A percentile compares a stretch with the other conserved stretches of the same genome.
Conservation (phyloP, 768 basidiomycete genomes). For the Boletus eberwhitei region DNA sequence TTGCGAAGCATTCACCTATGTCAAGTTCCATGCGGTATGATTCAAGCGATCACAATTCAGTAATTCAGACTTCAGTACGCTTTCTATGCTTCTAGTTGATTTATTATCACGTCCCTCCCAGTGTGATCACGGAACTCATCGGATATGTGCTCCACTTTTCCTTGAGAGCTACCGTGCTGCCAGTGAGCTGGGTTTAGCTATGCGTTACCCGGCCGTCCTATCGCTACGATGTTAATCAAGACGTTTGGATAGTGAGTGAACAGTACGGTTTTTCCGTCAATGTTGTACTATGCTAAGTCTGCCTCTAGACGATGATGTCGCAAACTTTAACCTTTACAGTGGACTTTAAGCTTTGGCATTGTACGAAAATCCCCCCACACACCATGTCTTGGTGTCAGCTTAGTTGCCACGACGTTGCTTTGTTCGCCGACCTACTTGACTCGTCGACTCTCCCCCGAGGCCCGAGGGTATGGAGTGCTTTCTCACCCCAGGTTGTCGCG, state of each 20-base stretch:
- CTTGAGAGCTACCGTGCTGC: neutral
- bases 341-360: conserved; percentile 79
- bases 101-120: too few relatives aligned
- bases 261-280: neutral
- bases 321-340: conserved; percentile 62
- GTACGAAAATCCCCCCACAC: conserved; percentile 59
- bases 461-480: too few relatives aligned
- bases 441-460: too few relatives aligned
- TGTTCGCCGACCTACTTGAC: neutral
- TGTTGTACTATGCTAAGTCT: neutral
- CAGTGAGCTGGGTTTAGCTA: conserved; percentile 40
- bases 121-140: too few relatives aligned
- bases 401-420: neutral
- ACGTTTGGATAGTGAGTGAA: conserved; percentile 65
- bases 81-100: too few relatives aligned
- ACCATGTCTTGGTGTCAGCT: conserved; percentile 72
- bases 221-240: conserved; percentile 88
- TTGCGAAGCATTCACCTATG: conserved; percentile 38
- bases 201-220: conserved; percentile 60
- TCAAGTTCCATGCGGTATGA: conserved; percentile 38
- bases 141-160: neutral
- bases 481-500: too few relatives aligned
- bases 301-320: conserved; percentile 32
- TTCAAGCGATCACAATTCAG: conserved; percentile 71
- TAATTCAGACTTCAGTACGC: too few relatives aligned